Base-by-base conservation (phyloP, 176 grass and related monocot species). In the Tillandsia fasciculata region DNA sequence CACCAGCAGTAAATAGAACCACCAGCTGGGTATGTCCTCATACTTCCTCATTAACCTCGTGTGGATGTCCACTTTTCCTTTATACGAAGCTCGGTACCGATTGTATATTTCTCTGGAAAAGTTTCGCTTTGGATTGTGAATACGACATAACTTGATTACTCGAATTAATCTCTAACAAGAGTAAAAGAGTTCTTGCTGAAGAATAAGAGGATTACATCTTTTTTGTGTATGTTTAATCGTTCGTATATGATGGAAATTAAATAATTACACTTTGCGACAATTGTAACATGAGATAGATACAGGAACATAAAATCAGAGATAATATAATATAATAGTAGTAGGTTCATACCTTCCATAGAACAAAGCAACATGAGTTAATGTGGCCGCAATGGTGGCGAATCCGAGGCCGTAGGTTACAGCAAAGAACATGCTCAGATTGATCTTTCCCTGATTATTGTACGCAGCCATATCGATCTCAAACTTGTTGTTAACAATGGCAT, bases 351-450 rank as follows among this genome's bases (percentile, higher is more conserved):
- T 96, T 51, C 88, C 92, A 14, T 96, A 88, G 78, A 96, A 96
- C 61, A 91, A 58, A n/a, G 74, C 47, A 10, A 96, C 92, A 50
- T 96, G 92, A 0, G 80, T 71, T 26, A 96, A 57, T 26, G 92
- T 96, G 1, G 92, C 48, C 0, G 88, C 74, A 26, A 96, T 91
- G 64, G 88, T 81, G 33, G 88, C 92, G 10, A 96, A 96, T 49
- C 64, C 85, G 53, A 88, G 75, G 23, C 92, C 92, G 53, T 91
- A 91, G 22, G 24, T 12, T n/a, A 91, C 53, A 0, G 83, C 83
- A 63, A 91, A 96, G 74, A 96, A 86, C 63, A 76, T 27, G 1
- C 92, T 96, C 64, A 96, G 69, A 76, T 91, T 91, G 12, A 96
- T 80, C 59, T 4, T 80, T 28, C 92, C 87, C 3, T 47, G 61